A percentile compares a stretch with the other conserved stretches of the same genome.
Evolutionary conservation across 2,329 filamentous ascomycete genomes (phyloP).

Genomic region (Trichoderma citrinoviride): DNA sequence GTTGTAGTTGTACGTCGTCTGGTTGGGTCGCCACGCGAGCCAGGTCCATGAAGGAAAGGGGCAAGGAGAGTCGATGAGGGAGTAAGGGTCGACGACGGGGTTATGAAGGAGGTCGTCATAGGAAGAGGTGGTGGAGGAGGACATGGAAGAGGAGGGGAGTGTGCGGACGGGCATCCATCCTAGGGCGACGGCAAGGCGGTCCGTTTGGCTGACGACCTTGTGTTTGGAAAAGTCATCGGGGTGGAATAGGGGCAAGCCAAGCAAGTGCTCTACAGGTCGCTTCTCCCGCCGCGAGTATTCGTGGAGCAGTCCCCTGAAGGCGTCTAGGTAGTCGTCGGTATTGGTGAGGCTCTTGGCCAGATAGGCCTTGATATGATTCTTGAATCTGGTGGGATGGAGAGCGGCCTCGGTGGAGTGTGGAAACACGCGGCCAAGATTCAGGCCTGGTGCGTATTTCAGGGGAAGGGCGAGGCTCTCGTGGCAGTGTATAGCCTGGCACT

Average conservation of each 20-base stretch:
- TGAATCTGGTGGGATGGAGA: constrained; percentile 29
- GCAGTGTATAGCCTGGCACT: constrained; percentile 39
- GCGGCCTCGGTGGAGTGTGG: constrained; percentile 26
- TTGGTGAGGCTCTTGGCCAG: constrained; percentile 32
- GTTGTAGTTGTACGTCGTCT: constrained; percentile 25
- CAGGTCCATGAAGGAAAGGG: constrained; percentile 40
- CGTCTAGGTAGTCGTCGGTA: constrained; percentile 35
- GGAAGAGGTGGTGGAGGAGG: constrained; percentile 15
- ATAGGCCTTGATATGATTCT: constrained; percentile 33
- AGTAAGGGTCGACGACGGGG: constrained; percentile 28
- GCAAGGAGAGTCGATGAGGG: constrained; percentile 25
- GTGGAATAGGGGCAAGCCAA: constrained; percentile 39
- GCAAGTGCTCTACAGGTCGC: constrained; percentile 31
- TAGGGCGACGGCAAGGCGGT: constrained; percentile 36
- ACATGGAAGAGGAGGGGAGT: constrained; percentile 24
- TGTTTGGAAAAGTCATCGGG: constrained; percentile 32
- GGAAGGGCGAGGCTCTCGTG: constrained; percentile 38
- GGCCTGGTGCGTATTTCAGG: constrained; percentile 32
- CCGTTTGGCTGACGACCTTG: constrained; percentile 33
- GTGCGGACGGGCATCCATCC: constrained; percentile 36
- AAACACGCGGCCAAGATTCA: constrained; percentile 37
- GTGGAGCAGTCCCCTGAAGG: constrained; percentile 35
- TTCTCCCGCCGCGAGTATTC: constrained; percentile 32
- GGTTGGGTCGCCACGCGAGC: constrained; percentile 37
- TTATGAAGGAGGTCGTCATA: constrained; percentile 19